Conservation (phyloP, 441 rosid species). For the Brassica hybrid region DNA sequence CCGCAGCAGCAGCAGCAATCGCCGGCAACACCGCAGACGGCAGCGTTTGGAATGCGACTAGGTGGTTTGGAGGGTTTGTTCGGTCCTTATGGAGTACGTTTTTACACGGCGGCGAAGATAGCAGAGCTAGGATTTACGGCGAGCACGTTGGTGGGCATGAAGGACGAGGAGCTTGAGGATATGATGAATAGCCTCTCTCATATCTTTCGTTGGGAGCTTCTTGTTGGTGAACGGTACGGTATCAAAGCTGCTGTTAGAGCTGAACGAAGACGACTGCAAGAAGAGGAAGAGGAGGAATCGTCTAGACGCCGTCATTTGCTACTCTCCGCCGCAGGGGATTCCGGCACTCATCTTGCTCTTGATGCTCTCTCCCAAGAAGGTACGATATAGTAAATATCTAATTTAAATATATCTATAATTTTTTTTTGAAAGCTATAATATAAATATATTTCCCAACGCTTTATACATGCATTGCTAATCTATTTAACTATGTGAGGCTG, state of each 20-base stretch:
- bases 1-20: constrained; percentile 37
- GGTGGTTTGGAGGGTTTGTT: constrained; percentile 81
- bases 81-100: constrained; percentile 79
- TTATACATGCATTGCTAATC: not conserved
- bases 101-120: too few relatives aligned
- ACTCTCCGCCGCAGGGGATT: constrained; percentile 41
- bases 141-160: constrained; percentile 85
- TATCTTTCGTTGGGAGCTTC: constrained; percentile 87
- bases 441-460: not conserved
- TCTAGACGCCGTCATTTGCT: constrained; percentile 58
- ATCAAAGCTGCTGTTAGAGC: constrained; percentile 92
- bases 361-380: constrained; percentile 98
- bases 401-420: not conserved
- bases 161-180: constrained; percentile 92
- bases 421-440: not conserved
- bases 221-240: constrained; percentile 91
- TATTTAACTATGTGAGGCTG: not conserved
- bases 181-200: constrained; percentile 94
- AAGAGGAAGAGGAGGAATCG: constrained; percentile 63
- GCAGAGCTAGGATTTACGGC: constrained; percentile 94
- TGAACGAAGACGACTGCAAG: constrained; percentile 68
- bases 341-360: constrained; percentile 55
- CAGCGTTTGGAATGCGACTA: constrained; percentile 60
- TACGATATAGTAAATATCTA: not conserved
- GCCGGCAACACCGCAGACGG: constrained; percentile 43